Conservation (phyloP, 352 stramenopile genomes). For the Phytophthora cactorum region DNA sequence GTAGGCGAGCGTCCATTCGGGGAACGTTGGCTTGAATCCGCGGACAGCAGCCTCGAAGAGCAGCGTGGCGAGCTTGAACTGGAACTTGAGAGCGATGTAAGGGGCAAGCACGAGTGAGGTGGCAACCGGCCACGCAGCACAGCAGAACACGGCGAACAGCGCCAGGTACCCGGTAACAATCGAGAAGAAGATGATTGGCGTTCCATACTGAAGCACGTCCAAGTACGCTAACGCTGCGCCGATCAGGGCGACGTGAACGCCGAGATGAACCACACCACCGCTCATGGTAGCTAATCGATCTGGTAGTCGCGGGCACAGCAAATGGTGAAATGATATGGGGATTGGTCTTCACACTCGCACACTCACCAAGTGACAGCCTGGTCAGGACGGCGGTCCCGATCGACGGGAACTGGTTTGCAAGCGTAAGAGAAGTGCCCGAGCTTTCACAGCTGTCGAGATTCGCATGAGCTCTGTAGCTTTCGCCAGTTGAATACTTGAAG, state of each 20-base stretch:
- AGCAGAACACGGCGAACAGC: constrained; percentile 30
- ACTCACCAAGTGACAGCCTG: not conserved
- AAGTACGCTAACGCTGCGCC: constrained; percentile 1
- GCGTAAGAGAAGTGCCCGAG: not conserved
- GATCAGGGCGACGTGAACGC: constrained; percentile 3
- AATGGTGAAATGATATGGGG: not conserved
- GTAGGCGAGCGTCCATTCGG: constrained; percentile 47
- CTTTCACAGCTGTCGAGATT: not conserved
- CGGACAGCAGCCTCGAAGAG: constrained; percentile 15
- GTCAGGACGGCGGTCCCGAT: not conserved
- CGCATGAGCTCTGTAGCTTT: not conserved
- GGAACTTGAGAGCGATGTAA: constrained; percentile 36
- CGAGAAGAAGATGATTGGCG: constrained; percentile 4
- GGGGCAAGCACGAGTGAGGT: constrained; percentile 28
- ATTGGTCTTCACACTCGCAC: not conserved
- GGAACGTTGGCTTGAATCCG: constrained; percentile 38
- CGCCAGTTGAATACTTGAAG: not conserved
- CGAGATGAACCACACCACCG: constrained; percentile 5
- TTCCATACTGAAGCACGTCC: constrained; percentile 5
- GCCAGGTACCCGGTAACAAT: constrained; percentile 19
- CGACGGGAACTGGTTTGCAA: not conserved
- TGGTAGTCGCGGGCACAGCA: not conserved
- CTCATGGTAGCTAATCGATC: not conserved
- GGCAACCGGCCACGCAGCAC: constrained; percentile 23
- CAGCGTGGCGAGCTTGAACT: constrained; percentile 31